Evolutionary conservation across 139 green algal species (phyloP).

Genomic region (Chlamydomonas eustigma): DNA sequence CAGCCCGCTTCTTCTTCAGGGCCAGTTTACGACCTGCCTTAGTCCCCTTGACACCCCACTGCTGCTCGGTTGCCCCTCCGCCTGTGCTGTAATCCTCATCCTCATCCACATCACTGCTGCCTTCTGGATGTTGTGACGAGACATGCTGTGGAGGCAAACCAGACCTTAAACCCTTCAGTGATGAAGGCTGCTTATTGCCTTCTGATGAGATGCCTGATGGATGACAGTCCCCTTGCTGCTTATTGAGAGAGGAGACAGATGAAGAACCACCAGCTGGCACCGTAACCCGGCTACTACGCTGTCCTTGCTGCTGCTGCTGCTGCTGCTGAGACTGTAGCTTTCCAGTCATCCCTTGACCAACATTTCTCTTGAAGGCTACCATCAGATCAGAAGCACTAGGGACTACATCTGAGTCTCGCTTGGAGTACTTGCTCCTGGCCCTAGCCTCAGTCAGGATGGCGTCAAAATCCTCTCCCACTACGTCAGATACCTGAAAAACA

Average conservation of each 20-base stretch:
- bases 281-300: too few relatives aligned
- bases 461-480: conserved; percentile 14
- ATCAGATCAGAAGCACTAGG: too few relatives aligned
- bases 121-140: too few relatives aligned
- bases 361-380: too few relatives aligned
- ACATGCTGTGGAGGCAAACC: too few relatives aligned
- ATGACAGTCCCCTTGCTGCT: not conserved
- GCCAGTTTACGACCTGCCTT: conserved; percentile 30
- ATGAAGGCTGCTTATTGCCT: too few relatives aligned
- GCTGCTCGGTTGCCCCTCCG: conserved; percentile 7
- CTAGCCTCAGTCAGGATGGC: conserved; percentile 24
- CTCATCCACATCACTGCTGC: not conserved
- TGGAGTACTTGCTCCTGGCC: conserved; percentile 35
- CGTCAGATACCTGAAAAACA: conserved; percentile 17
- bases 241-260: not conserved
- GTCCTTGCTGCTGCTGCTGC: too few relatives aligned
- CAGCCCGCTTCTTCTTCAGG: conserved; percentile 27
- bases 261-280: not conserved
- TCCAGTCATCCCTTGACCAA: too few relatives aligned
- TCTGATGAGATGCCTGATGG: too few relatives aligned
- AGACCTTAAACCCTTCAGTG: not conserved
- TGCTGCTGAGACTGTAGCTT: too few relatives aligned
- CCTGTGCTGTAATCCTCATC: conserved; percentile 11
- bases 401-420: too few relatives aligned
- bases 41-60: conserved; percentile 27